phyloP scores from a whole-genome alignment of 106 monocot genomes.

The Vanilla planifolia region DNA sequence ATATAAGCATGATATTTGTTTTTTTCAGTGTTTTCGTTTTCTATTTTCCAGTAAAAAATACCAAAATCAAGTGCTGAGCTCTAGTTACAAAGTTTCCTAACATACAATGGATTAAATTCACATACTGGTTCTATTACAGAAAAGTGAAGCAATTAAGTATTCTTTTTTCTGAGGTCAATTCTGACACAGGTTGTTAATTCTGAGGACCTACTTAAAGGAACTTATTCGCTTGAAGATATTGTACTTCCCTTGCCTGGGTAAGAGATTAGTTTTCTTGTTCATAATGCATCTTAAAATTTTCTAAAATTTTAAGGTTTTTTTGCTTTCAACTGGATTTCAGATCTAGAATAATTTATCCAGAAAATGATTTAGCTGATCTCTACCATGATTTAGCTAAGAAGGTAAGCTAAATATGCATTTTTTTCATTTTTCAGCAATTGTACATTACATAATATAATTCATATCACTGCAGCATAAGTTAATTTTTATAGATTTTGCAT shows the following conservation, averaged over 20 bases:
- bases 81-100: too few species aligned
- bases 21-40: too few species aligned
- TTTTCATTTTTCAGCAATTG: not conserved
- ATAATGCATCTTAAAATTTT: not conserved
- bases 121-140: too few species aligned
- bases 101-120: too few species aligned
- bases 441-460: too few species aligned
- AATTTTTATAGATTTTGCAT: not conserved
- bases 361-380: constrained; percentile 66
- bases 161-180: constrained; percentile 12
- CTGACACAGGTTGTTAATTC: constrained; percentile 51
- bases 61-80: too few species aligned
- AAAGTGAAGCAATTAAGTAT: too few species aligned
- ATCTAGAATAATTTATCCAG: constrained; percentile 74
- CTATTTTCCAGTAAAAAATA: too few species aligned
- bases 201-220: constrained; percentile 53
- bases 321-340: constrained; percentile 26
- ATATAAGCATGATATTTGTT: too few species aligned
- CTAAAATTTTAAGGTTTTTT: not conserved
- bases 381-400: constrained; percentile 70
- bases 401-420: constrained; percentile 18
- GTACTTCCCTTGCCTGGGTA: constrained; percentile 99
- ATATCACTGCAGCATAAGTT: too few species aligned
- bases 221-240: constrained; percentile 81
- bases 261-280: constrained; percentile 6